Percentiles rank a stretch among this genome's conserved stretches.
Conservation (phyloP, 371 early-diverging fungal species). For the Dichotomocladium elegans region DNA sequence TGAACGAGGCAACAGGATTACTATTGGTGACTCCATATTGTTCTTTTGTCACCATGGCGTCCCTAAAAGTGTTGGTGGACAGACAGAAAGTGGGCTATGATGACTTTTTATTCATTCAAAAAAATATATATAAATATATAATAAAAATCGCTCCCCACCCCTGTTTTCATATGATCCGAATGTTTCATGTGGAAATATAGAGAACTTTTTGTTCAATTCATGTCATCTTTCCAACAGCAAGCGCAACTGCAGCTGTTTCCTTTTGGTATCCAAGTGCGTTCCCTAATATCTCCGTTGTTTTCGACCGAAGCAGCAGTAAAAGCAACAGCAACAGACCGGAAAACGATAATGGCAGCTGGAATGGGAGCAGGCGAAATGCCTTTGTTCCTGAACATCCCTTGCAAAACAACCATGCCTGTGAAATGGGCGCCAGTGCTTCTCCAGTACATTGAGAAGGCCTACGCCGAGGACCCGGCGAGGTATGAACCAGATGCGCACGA, state of each 20-base stretch:
- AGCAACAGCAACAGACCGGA: background rate
- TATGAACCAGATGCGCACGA: slow-evolving; percentile 25
- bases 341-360: background rate
- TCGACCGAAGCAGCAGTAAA: background rate
- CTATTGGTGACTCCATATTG: too few relatives aligned
- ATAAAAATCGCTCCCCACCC: too few relatives aligned
- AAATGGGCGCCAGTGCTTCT: slow-evolving; percentile 25
- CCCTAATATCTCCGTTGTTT: background rate
- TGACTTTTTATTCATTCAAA: too few relatives aligned
- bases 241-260: too few relatives aligned
- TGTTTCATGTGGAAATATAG: background rate
- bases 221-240: too few relatives aligned
- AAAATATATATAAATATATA: too few relatives aligned
- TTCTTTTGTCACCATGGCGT: too few relatives aligned
- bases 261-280: background rate
- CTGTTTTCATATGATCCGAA: background rate
- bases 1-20: too few relatives aligned
- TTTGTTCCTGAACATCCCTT: slow-evolving; percentile 12
- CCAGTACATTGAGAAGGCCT: slow-evolving; percentile 33
- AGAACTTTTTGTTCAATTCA: too few relatives aligned
- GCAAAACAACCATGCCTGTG: slow-evolving; percentile 13
- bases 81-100: too few relatives aligned
- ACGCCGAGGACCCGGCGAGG: slow-evolving; percentile 31
- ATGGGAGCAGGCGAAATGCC: slow-evolving; percentile 8
- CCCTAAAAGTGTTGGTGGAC: too few relatives aligned